Percentiles rank a stretch among this genome's conserved stretches.
phyloP scores from a whole-genome alignment of 2,329 filamentous ascomycete genomes.

The Botrytis fragariae region DNA sequence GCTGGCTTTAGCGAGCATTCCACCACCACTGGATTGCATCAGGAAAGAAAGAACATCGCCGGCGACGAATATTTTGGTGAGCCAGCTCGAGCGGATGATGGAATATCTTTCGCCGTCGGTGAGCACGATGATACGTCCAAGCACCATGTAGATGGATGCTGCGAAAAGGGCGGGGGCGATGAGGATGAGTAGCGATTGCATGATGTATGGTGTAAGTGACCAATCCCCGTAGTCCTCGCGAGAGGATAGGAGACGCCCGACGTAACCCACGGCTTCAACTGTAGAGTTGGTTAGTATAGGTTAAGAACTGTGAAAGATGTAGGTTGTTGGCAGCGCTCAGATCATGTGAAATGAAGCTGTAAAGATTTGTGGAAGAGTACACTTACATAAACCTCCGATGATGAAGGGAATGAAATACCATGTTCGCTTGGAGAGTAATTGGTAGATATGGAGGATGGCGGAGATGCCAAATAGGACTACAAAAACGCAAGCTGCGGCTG shows the following conservation, averaged over 20 bases:
- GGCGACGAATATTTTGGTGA: slow-evolving; percentile 47
- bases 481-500: slow-evolving; percentile 24
- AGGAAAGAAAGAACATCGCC: slow-evolving; percentile 47
- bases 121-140: slow-evolving; percentile 42
- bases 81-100: slow-evolving; percentile 38
- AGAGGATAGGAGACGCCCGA: slow-evolving; percentile 32
- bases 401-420: slow-evolving; percentile 37
- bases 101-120: slow-evolving; percentile 40
- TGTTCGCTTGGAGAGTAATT: slow-evolving; percentile 24
- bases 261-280: slow-evolving; percentile 45
- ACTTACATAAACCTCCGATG: slow-evolving; percentile 31
- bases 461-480: slow-evolving; percentile 22
- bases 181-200: slow-evolving; percentile 42
- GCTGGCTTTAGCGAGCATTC: slow-evolving; percentile 23
- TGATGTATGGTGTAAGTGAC: slow-evolving; percentile 38
- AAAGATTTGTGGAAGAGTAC: background rate
- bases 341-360: too few relatives aligned
- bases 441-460: slow-evolving; percentile 23
- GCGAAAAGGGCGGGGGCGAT: slow-evolving; percentile 44
- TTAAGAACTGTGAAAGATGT: background rate
- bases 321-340: background rate
- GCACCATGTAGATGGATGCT: slow-evolving; percentile 43
- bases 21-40: slow-evolving; percentile 39
- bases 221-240: slow-evolving; percentile 28
- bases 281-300: slow-evolving; percentile 30